Percentiles rank a stretch among this genome's conserved stretches.
phyloP scores from a whole-genome alignment of 2,329 filamentous ascomycete species.

The Bipolaris victoriae region DNA sequence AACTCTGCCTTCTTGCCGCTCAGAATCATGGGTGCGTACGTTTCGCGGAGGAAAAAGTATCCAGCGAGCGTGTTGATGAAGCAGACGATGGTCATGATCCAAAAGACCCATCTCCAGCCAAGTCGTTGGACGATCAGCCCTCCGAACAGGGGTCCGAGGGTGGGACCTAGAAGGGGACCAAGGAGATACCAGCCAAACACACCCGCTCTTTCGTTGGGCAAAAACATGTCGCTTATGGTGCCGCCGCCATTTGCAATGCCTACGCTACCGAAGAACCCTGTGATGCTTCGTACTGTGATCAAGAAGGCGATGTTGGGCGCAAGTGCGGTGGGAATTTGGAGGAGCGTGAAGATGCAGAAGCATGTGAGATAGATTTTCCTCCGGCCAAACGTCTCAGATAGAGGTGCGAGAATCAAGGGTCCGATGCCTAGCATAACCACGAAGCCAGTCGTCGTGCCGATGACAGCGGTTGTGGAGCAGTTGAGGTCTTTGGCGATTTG shows the following conservation, averaged over 20 bases:
- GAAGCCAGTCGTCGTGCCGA: constrained; percentile 59
- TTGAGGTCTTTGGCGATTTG: constrained; percentile 57
- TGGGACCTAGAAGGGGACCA: constrained; percentile 52
- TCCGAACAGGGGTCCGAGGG: constrained; percentile 53
- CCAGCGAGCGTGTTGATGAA: constrained; percentile 50
- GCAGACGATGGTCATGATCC: constrained; percentile 54
- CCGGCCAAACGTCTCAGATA: constrained; percentile 57
- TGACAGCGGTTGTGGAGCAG: constrained; percentile 51
- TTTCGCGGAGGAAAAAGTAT: constrained; percentile 54
- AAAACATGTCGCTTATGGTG: constrained; percentile 60
- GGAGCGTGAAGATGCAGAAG: constrained; percentile 53
- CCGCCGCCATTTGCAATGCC: constrained; percentile 60
- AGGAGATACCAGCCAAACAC: constrained; percentile 56
- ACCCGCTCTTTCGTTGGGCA: constrained; percentile 53
- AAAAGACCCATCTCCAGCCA: constrained; percentile 58
- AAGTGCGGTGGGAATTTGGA: constrained; percentile 57
- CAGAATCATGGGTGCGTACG: constrained; percentile 53
- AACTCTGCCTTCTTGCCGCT: constrained; percentile 42
- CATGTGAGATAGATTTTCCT: constrained; percentile 54
- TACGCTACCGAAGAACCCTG: constrained; percentile 59
- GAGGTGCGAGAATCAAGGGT: constrained; percentile 54
- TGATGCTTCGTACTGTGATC: constrained; percentile 53
- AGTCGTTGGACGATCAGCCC: constrained; percentile 54
- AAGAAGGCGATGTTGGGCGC: constrained; percentile 55
- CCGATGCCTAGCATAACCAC: constrained; percentile 58